Evolutionary conservation across 2,329 filamentous ascomycete species (phyloP), one percentile per base, ranked within the genome.

Genomic region (Sarocladium oryzae): DNA sequence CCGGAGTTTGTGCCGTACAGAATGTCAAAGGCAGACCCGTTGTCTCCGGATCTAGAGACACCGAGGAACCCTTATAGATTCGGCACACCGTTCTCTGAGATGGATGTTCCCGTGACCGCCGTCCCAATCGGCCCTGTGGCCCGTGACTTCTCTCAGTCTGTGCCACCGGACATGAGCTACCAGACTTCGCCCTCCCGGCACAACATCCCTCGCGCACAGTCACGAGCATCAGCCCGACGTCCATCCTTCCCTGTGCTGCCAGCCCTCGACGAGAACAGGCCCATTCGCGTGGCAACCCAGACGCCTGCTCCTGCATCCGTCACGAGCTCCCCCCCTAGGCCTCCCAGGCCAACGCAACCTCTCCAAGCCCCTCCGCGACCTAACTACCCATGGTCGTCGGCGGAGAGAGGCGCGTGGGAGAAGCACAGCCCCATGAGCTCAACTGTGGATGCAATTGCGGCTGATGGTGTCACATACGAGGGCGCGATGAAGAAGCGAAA

Each of bases 401-500:
- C 66, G n/a, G 69, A 76, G 56, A 71, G 71, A 9, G 8, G 33
- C 16, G 71, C 68, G 30, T 56, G 61, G 32, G 53, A 59, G 3
- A 58, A 64, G 57, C 24, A 61, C 21, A 45, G 59, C 58, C 48
- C 57, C 5, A 48, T 45, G 15, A 48, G 53, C 11, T 51, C 62
- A 58, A 52, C 64, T 60, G 55, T 60, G 43, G 54, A 49, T 26
- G 33, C 46, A 2, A 37, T 26, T 18, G 21, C 21, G 8, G 46
- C 30, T 2, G 33, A 49, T 37, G 81, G 82, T 52, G 69, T 86
- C 56, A 80, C 81, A 30, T 88, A 91, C 67, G 81, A 88, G 48
- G 93, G 93, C 1, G 90, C 85, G 68, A 95, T 99, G 83, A 91
- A 89, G 76, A 96, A 95, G 76, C 88, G 92, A 63, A 89, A 89